Percentiles rank a stretch among this genome's conserved stretches.
These are phyloP conservation scores for Salix arbutifolia DNA, from an alignment of 345 rosid species.

Conservation along the genomic window DNA sequence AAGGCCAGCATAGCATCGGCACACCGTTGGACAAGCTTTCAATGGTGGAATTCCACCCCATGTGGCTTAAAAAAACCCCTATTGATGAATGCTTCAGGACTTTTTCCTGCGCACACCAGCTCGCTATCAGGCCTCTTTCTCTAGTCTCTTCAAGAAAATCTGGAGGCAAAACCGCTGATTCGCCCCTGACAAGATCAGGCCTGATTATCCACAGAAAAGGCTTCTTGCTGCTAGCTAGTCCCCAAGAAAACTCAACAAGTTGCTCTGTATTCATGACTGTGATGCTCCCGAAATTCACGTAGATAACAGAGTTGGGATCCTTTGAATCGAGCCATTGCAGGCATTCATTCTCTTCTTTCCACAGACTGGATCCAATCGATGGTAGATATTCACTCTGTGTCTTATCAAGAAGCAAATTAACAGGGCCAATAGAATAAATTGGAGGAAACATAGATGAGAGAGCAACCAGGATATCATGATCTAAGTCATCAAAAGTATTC, in stretches of 20 bases:
- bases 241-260: slow-evolving; percentile 5
- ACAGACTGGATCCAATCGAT: background rate
- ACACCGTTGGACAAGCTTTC: background rate
- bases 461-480: background rate
- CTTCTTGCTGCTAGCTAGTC: slow-evolving; percentile 3
- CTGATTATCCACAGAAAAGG: slow-evolving; percentile 2
- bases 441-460: slow-evolving; percentile 7
- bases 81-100: slow-evolving; percentile 3
- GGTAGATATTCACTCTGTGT: background rate
- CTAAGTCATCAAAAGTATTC: background rate
- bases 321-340: background rate
- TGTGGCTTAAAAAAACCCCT: slow-evolving; percentile 2
- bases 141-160: background rate
- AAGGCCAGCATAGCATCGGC: slow-evolving; percentile 2
- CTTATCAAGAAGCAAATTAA: background rate
- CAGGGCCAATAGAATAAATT: slow-evolving; percentile 5
- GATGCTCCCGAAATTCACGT: slow-evolving; percentile 9
- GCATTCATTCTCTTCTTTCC: background rate
- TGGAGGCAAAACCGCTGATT: background rate
- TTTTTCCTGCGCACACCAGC: slow-evolving; percentile 6
- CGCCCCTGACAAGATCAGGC: slow-evolving; percentile 4
- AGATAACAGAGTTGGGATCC: slow-evolving; percentile 1
- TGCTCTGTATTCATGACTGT: background rate
- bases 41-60: slow-evolving; percentile 9
- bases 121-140: background rate